These are phyloP conservation scores for Quercus agrifolia DNA, from an alignment of 306 rosid species.

Conservation along the genomic window DNA sequence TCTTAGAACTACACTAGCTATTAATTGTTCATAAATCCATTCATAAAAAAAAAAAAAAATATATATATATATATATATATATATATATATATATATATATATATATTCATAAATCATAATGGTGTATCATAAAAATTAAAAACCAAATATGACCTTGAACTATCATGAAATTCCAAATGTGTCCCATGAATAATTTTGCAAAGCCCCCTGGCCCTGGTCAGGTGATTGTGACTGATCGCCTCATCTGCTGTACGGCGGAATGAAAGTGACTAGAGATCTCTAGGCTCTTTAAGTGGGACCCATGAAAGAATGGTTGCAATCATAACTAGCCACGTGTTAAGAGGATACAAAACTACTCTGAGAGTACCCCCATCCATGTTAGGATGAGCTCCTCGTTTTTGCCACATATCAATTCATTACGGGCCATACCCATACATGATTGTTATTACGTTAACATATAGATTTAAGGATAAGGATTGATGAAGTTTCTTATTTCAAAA, in stretches of 20 bases:
- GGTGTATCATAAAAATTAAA: background rate
- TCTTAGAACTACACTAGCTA: no score
- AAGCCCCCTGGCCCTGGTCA: background rate
- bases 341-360: background rate
- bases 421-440: no score
- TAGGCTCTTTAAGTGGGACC: background rate
- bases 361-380: background rate
- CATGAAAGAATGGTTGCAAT: background rate
- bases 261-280: constrained; percentile 21
- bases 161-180: background rate
- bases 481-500: no score
- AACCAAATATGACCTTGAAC: background rate
- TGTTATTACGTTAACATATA: no score
- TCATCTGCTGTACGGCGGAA: background rate
- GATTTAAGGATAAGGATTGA: no score
- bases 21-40: no score
- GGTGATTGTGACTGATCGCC: background rate
- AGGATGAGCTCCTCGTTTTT: background rate
- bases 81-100: no score
- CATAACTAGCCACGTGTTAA: constrained; percentile 13
- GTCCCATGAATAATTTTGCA: background rate
- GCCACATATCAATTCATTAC: no score
- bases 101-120: no score
- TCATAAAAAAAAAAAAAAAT: no score
- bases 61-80: no score